Percentiles rank a stretch among this genome's conserved stretches.
These are phyloP conservation scores for Gaeumannomyces sp. DNA, from an alignment of 2,329 filamentous ascomycete genomes.

Conservation along the genomic window DNA sequence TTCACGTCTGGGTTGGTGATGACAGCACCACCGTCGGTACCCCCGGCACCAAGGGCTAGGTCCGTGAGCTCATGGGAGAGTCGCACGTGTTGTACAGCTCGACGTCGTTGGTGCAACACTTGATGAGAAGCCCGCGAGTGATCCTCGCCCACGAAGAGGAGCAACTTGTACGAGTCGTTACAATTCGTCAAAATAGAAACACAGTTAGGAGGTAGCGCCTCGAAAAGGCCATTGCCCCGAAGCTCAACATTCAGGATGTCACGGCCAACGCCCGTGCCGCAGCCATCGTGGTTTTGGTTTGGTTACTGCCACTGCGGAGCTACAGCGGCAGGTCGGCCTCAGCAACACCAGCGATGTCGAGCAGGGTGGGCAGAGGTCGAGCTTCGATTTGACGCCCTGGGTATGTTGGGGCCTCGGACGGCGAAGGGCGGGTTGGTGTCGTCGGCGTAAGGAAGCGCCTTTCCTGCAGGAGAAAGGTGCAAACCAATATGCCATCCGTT, in stretches of 20 bases:
- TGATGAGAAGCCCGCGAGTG: slow-evolving; percentile 20
- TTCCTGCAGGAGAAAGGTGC: slow-evolving; percentile 21
- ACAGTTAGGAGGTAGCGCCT: slow-evolving; percentile 13
- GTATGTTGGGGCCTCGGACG: slow-evolving; percentile 20
- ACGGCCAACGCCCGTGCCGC: slow-evolving; percentile 10
- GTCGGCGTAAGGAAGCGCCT: slow-evolving; percentile 22
- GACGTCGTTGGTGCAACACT: slow-evolving; percentile 24
- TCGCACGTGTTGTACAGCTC: slow-evolving; percentile 26
- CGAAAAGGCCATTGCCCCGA: slow-evolving; percentile 20
- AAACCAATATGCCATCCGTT: slow-evolving; percentile 23
- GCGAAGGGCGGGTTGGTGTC: slow-evolving; percentile 26
- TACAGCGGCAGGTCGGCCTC: slow-evolving; percentile 18
- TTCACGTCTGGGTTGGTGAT: background rate
- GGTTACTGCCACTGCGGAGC: slow-evolving; percentile 22
- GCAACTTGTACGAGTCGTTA: slow-evolving; percentile 20
- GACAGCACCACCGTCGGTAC: background rate
- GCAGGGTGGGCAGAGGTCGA: slow-evolving; percentile 25
- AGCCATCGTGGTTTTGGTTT: slow-evolving; percentile 13
- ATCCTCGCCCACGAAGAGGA: slow-evolving; percentile 22
- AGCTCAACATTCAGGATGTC: slow-evolving; percentile 23
- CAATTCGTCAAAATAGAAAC: slow-evolving; percentile 15
- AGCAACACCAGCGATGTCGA: slow-evolving; percentile 22
- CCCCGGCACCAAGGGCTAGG: slow-evolving; percentile 9
- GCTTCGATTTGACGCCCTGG: slow-evolving; percentile 17
- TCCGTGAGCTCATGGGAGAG: slow-evolving; percentile 22